Evolutionary conservation across 495 filamentous ascomycete genomes (phyloP).

Genomic region (Achaetomiella virescens): DNA sequence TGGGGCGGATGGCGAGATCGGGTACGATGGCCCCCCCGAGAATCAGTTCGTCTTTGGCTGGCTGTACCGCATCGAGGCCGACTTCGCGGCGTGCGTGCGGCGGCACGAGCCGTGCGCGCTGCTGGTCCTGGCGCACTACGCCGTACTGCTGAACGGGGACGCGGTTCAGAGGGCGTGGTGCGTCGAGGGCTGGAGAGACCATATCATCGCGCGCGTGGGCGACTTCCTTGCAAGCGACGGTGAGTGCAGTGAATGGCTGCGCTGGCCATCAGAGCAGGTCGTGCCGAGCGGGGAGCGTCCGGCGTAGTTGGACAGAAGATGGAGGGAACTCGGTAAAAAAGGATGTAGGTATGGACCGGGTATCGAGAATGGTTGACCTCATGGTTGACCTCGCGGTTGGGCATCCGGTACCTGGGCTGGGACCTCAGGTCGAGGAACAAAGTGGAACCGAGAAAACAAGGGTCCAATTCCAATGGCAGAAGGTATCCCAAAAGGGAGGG

Average conservation of each 20-base stretch:
- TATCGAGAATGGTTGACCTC: too few relatives aligned
- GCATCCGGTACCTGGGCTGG: too few relatives aligned
- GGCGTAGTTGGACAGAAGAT: too few relatives aligned
- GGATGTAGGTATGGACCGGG: too few relatives aligned
- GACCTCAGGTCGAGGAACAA: too few relatives aligned
- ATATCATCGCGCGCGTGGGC: background rate
- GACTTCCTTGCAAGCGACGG: background rate
- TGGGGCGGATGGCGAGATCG: background rate
- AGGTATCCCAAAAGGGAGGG: too few relatives aligned
- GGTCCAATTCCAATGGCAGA: too few relatives aligned
- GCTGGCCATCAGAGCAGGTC: background rate
- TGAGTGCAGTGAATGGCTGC: background rate
- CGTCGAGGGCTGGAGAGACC: background rate
- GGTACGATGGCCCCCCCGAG: background rate
- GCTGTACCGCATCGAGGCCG: background rate
- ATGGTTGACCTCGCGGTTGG: too few relatives aligned
- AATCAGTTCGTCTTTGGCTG: slow-evolving; percentile 5
- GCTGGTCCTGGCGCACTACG: slow-evolving; percentile 2
- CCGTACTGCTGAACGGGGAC: background rate
- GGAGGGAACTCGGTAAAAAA: too few relatives aligned
- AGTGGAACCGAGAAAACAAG: too few relatives aligned
- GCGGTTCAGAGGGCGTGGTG: background rate
- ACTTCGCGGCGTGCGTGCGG: background rate
- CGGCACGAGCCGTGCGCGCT: background rate
- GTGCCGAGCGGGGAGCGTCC: background rate